A percentile compares a stretch with the other conserved stretches of the same genome.
phyloP scores from a whole-genome alignment of 352 stramenopile genomes.

The Phytophthora melonis region DNA sequence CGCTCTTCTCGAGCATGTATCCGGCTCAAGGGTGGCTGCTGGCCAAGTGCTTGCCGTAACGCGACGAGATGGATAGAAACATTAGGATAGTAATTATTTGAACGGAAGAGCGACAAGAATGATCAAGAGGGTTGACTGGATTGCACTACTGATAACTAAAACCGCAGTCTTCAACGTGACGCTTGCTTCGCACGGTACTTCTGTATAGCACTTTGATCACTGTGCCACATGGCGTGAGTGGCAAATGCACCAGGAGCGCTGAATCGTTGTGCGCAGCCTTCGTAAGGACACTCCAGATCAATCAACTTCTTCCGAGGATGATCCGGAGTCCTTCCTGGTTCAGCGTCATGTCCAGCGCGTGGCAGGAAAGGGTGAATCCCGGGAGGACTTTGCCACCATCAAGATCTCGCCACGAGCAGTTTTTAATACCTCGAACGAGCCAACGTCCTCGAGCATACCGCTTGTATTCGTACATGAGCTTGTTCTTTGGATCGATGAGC shows the following conservation, averaged over 20 bases:
- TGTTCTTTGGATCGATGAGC: constrained; percentile 32
- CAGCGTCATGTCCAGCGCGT: constrained; percentile 5
- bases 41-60: constrained; percentile 66
- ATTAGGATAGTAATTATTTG: constrained; percentile 34
- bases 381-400: constrained; percentile 30
- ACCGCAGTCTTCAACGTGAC: background rate
- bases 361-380: constrained; percentile 9
- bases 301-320: constrained; percentile 36
- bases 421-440: constrained; percentile 6
- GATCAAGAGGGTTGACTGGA: background rate
- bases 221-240: constrained; percentile 12
- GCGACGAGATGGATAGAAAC: constrained; percentile 23
- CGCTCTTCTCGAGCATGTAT: constrained; percentile 87
- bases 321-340: constrained; percentile 32
- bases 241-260: background rate
- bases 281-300: constrained; percentile 1
- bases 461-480: constrained; percentile 29
- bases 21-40: constrained; percentile 82
- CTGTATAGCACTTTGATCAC: constrained; percentile 15
- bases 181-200: constrained; percentile 11
- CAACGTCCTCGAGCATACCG: too few relatives aligned
- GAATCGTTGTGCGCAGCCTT: constrained; percentile 10
- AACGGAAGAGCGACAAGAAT: constrained; percentile 3
- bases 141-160: background rate
- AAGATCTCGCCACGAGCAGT: constrained; percentile 36